Evolutionary conservation across 371 early-diverging fungal species (phyloP), one percentile per base, ranked within the genome.

Genomic region (Agmasoma carcini): DNA sequence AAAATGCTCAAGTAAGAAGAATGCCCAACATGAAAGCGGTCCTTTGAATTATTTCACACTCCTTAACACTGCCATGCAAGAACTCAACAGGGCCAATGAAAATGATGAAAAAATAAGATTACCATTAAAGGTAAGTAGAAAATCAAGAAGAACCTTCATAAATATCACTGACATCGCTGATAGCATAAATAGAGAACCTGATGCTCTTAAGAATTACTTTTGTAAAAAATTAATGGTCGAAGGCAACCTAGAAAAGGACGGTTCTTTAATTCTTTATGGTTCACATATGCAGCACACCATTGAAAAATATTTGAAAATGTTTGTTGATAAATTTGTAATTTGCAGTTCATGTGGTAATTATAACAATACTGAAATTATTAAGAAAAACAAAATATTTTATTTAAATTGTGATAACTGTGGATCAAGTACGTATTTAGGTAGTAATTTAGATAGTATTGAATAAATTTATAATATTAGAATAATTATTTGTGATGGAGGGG

Each of bases 251-350:
- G 95, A 96, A 72, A 85, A 87, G 58, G 80, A 80, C 44, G 85
- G 87, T 68, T 82, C 89, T 33, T 75, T 98, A 54, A 78, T 93
- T 39, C 88, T 98, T 76, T 88, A 89, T 81, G 99, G 99, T 53
- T 81, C 85, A 55, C 96, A 90, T 84, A 86, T 88, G 75, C 92
- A 88, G 75, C 88, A 88, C 78, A 93, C 95, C 75, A 87, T 98
- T 46, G 96, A 96, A 76, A 88, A 85, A 58, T 87, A 96, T 44
- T 75, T 98, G 60, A 87, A 91, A 75, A 83, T 84, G 49, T 98
- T 96, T 73, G 94, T 96, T 74, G 81, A 85, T 53, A 91, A 94
- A 75, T 98, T 94, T 66, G 95, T 98, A 22, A 84, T 90, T 1
- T 98, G 99, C 80, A 91, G 89, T 78, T 88, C 89, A 30, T 98